Evolutionary conservation across 2,329 filamentous ascomycete species (phyloP).

Genomic region (Fusarium torulosum): DNA sequence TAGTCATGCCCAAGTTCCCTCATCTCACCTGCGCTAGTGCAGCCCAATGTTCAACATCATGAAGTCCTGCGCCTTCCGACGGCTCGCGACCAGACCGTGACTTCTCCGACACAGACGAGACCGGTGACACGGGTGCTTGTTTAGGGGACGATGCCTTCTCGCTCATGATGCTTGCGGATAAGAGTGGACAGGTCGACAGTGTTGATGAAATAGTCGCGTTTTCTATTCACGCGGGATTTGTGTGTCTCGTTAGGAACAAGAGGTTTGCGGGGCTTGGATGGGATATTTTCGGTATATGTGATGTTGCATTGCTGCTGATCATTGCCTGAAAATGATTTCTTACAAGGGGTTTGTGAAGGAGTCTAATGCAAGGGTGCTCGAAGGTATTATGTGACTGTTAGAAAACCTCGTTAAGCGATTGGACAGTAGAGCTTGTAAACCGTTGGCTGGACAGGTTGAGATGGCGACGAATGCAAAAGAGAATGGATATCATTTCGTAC

Average conservation of each 20-base stretch:
- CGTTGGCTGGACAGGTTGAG: too few species aligned
- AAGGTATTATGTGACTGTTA: too few species aligned
- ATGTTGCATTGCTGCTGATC: not conserved
- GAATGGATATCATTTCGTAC: too few species aligned
- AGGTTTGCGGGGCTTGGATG: not conserved
- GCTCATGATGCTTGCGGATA: not conserved
- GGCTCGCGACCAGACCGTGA: not conserved
- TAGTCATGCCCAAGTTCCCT: too few species aligned
- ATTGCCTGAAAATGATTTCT: not conserved
- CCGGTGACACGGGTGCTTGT: slow-evolving; percentile 13
- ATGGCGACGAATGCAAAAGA: too few species aligned
- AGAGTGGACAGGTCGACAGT: not conserved
- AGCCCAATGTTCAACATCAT: slow-evolving; percentile 18
- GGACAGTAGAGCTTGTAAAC: too few species aligned
- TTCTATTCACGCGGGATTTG: not conserved
- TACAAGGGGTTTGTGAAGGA: not conserved
- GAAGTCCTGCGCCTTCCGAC: not conserved
- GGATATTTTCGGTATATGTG: not conserved
- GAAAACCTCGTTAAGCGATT: too few species aligned
- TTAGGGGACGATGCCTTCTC: slow-evolving; percentile 4
- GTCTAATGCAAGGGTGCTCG: not conserved
- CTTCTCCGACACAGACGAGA: not conserved
- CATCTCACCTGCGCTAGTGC: not conserved
- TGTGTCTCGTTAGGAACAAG: not conserved
- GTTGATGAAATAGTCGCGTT: not conserved